Conservation (phyloP, 257 asterid species). For the Forsythia viridissima region DNA sequence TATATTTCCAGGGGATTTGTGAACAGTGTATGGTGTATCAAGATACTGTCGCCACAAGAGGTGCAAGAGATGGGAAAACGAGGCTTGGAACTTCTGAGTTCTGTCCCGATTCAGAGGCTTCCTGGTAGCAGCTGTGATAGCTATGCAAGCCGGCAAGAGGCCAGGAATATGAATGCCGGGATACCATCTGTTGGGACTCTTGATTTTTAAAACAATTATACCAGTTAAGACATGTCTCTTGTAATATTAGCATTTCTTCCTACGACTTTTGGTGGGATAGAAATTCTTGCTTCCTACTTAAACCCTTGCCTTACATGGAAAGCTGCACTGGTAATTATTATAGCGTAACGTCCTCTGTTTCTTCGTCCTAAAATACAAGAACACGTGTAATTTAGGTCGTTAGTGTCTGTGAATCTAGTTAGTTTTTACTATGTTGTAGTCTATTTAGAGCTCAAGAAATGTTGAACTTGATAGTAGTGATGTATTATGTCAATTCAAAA, state of each 20-base stretch:
- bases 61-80: conserved; percentile 78
- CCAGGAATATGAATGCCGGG: conserved; percentile 51
- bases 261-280: conserved; percentile 18
- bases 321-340: conserved; percentile 28
- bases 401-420: conserved; percentile 19
- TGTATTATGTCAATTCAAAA: neutral
- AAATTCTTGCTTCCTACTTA: conserved; percentile 22
- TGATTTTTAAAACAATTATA: conserved; percentile 42
- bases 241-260: conserved; percentile 31
- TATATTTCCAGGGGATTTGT: conserved; percentile 64
- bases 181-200: conserved; percentile 63
- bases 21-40: conserved; percentile 73
- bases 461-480: neutral
- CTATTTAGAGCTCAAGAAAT: neutral
- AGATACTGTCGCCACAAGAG: conserved; percentile 79
- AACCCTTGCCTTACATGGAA: conserved; percentile 12
- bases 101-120: conserved; percentile 47
- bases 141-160: conserved; percentile 41
- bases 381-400: neutral
- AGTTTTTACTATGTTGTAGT: neutral
- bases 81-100: conserved; percentile 57
- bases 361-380: neutral
- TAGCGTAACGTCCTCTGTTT: conserved; percentile 17
- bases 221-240: conserved; percentile 14
- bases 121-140: conserved; percentile 49